These are phyloP conservation scores for Phytophthora chlamydospora DNA, from an alignment of 352 stramenopile species.

Conservation along the genomic window DNA sequence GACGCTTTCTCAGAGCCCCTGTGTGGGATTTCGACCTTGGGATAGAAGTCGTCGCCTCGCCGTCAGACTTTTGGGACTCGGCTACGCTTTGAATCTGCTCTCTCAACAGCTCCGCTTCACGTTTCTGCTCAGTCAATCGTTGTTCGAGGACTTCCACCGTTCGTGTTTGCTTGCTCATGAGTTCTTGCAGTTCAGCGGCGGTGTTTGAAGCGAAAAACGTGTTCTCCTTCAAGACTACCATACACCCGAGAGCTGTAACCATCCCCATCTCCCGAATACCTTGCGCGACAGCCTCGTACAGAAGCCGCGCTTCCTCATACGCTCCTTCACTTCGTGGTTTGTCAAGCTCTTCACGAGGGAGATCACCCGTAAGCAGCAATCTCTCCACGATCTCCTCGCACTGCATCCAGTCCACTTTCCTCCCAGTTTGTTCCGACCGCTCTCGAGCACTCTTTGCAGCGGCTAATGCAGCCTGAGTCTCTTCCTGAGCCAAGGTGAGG, in stretches of 20 bases:
- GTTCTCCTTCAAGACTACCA: conserved; percentile 71
- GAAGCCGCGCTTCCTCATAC: conserved; percentile 32
- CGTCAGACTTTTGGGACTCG: conserved; percentile 5
- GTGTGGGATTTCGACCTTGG: conserved; percentile 42
- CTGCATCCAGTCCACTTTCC: conserved; percentile 52
- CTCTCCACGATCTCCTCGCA: conserved; percentile 69
- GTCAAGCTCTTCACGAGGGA: conserved; percentile 46
- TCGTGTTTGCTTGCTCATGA: conserved; percentile 56
- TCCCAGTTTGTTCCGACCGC: conserved; percentile 13
- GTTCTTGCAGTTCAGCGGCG: conserved; percentile 63
- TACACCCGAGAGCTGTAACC: conserved; percentile 56
- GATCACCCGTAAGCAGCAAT: conserved; percentile 51
- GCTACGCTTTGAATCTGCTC: conserved; percentile 41
- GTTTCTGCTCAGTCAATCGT: conserved; percentile 63
- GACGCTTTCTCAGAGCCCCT: conserved; percentile 16
- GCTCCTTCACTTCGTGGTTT: conserved; percentile 25
- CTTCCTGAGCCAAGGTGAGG: conserved; percentile 30
- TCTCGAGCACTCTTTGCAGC: conserved; percentile 26
- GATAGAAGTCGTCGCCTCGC: conserved; percentile 19
- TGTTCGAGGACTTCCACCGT: conserved; percentile 63
- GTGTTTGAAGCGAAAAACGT: conserved; percentile 71
- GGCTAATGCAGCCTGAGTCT: conserved; percentile 38
- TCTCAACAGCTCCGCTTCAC: conserved; percentile 58
- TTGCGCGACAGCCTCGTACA: conserved; percentile 44
- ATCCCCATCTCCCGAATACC: conserved; percentile 54